Percentiles rank a stretch among this genome's conserved stretches.
Conservation (phyloP, 202 grass and related monocot genomes). For the Panicum virgatum region DNA sequence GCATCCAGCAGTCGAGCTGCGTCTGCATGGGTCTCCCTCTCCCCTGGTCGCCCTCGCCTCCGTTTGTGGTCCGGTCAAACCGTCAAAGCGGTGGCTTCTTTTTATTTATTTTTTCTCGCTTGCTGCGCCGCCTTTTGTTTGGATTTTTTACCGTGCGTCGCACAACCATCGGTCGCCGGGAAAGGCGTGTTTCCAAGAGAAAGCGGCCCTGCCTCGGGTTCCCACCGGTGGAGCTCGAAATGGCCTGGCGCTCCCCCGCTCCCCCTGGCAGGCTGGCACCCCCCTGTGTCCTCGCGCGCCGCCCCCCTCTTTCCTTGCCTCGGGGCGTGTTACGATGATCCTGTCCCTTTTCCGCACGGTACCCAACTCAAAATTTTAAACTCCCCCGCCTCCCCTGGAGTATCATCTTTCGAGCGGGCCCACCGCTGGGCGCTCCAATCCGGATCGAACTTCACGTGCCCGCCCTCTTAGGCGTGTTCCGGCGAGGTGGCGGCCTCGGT, state of each 20-base stretch:
- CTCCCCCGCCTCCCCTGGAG: not conserved
- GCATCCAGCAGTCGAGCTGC: not conserved
- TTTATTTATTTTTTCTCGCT: not conserved
- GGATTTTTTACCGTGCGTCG: not conserved
- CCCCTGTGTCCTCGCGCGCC: too few relatives aligned
- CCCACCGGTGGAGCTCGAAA: not conserved
- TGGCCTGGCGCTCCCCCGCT: not conserved
- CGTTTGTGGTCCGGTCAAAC: slow-evolving; percentile 32
- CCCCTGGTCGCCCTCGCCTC: not conserved
- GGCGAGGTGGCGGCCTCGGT: not conserved
- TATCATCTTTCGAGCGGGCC: not conserved
- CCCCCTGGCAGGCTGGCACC: too few relatives aligned
- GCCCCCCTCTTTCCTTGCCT: not conserved
- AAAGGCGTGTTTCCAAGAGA: slow-evolving; percentile 63
- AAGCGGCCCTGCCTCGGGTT: slow-evolving; percentile 51
- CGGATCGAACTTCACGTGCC: not conserved
- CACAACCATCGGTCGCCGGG: slow-evolving; percentile 21
- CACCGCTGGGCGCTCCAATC: not conserved
- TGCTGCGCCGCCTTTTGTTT: not conserved
- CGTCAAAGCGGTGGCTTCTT: not conserved
- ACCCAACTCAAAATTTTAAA: not conserved
- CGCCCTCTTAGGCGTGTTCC: not conserved
- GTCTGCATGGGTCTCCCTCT: not conserved
- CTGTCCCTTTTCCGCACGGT: slow-evolving; percentile 47
- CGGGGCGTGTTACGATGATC: slow-evolving; percentile 40